Evolutionary conservation across 1,139 yeast species (phyloP), one percentile per base, ranked within the genome.

Genomic region (Saccharomyces hybrid): DNA sequence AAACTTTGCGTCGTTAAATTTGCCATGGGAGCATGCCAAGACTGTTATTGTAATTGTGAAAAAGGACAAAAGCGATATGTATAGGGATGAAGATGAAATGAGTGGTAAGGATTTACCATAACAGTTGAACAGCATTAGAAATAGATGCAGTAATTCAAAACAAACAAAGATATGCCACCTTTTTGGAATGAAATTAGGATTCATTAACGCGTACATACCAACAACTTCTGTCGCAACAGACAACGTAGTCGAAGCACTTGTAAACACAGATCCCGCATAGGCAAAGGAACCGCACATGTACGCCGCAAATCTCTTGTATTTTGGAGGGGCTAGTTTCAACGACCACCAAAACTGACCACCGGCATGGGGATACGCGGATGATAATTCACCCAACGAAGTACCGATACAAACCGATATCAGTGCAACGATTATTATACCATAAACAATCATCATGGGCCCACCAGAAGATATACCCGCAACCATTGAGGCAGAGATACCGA

Each of bases 291-390:
- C 85, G 65, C 83, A 78, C 70, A 80, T 66, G 60, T 78, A 81
- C 7, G 84, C 82, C 62, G 79, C 77, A 60, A 80, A 77, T 44
- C 80, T 67, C 53, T 78, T 76, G 61, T 77, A 70, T 57, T 74
- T 74, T 59, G 74, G 72, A 6, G 83, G 82, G 11, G 84, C 82
- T 56, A 81, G 65, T 55, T 78, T 77, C 60, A 78, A 71, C n/a
- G 84, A 77, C 86, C 86, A 81, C 65, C 77, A 81, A 61, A 81
- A 82, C 68, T 82, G 87, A 41, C 86, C 87, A 52, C 86, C 86
- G 4, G 86, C 83, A 57, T 81, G 81, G 1, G 86, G 86, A 62
- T 75, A 80, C 6, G 84, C 83, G 27, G 81, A 77, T 3, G 81
- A 72, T 57, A 81, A 66, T 64, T 81, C 85, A 21, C 82, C 77